Evolutionary conservation across 805 yeast species (phyloP).

Genomic region (Citeromyces matritensis): DNA sequence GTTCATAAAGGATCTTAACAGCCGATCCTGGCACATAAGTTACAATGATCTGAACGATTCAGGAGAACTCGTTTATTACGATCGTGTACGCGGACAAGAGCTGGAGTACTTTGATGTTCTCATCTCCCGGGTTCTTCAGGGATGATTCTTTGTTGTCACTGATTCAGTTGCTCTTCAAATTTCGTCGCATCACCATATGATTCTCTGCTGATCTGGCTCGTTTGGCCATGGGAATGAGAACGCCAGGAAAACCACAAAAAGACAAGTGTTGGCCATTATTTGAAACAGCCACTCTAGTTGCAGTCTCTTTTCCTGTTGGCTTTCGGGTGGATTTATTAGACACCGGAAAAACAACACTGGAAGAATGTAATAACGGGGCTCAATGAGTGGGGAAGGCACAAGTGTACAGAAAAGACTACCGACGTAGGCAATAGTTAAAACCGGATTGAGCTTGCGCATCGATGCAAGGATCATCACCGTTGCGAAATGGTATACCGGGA

Average conservation of each 20-base stretch:
- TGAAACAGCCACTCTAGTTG: slow-evolving; percentile 50
- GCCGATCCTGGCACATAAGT: slow-evolving; percentile 53
- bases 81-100: slow-evolving; percentile 34
- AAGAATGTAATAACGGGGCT: slow-evolving; percentile 81
- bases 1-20: slow-evolving; percentile 75
- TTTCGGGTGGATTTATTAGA: slow-evolving; percentile 22
- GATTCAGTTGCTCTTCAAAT: background rate
- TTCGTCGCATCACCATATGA: slow-evolving; percentile 93
- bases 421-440: slow-evolving; percentile 33
- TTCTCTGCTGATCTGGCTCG: slow-evolving; percentile 54
- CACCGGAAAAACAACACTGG: slow-evolving; percentile 71
- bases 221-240: slow-evolving; percentile 56
- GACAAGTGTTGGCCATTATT: slow-evolving; percentile 32
- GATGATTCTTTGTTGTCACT: background rate
- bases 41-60: slow-evolving; percentile 50
- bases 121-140: slow-evolving; percentile 1
- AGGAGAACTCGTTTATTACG: slow-evolving; percentile 53
- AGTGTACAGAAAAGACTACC: slow-evolving; percentile 43
- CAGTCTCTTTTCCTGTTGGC: slow-evolving; percentile 17
- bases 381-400: slow-evolving; percentile 84
- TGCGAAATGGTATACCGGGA: slow-evolving; percentile 60
- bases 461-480: slow-evolving; percentile 10
- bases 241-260: slow-evolving; percentile 39
- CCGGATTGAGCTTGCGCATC: slow-evolving; percentile 8
- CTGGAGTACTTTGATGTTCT: slow-evolving; percentile 21